A percentile compares a stretch with the other conserved stretches of the same genome.
Evolutionary conservation across 345 rosid genomes (phyloP).

Genomic region (Pugionium cornutum): DNA sequence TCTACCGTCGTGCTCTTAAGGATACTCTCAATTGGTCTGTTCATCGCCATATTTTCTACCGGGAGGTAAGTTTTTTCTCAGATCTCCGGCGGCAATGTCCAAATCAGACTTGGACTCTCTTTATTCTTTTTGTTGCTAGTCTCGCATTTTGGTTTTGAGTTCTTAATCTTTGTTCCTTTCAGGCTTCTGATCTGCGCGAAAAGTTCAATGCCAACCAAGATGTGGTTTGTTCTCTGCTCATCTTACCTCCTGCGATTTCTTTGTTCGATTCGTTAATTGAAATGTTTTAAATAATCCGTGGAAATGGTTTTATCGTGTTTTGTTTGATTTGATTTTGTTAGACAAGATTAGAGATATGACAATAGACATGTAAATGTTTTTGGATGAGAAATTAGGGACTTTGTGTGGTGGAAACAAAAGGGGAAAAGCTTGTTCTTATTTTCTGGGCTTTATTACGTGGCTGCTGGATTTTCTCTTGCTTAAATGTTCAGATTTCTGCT

Average conservation of each 20-base stretch:
- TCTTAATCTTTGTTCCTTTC: neutral
- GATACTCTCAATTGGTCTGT: constrained; percentile 98
- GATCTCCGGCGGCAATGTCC: constrained; percentile 17
- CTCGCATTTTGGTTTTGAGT: constrained; percentile 16
- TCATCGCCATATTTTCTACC: constrained; percentile 89
- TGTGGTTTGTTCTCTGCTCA: constrained; percentile 60
- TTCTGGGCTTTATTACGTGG: no score
- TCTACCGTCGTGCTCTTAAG: constrained; percentile 90
- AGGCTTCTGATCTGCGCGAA: constrained; percentile 83
- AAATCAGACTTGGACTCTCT: neutral
- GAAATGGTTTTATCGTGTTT: neutral
- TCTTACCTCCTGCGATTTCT: neutral
- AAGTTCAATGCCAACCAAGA: constrained; percentile 78
- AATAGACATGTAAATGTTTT: neutral
- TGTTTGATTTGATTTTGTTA: neutral
- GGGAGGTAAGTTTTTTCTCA: constrained; percentile 52
- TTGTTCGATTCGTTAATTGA: neutral
- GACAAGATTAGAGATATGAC: neutral
- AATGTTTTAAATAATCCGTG: neutral
- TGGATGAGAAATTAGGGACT: neutral
- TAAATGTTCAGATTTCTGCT: no score
- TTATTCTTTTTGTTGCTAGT: neutral
- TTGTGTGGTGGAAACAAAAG: neutral
- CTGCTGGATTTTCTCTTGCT: no score
- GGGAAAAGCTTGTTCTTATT: neutral